Base-by-base conservation (phyloP, 2,329 filamentous ascomycete genomes). In the Sporothrix curviconia region DNA sequence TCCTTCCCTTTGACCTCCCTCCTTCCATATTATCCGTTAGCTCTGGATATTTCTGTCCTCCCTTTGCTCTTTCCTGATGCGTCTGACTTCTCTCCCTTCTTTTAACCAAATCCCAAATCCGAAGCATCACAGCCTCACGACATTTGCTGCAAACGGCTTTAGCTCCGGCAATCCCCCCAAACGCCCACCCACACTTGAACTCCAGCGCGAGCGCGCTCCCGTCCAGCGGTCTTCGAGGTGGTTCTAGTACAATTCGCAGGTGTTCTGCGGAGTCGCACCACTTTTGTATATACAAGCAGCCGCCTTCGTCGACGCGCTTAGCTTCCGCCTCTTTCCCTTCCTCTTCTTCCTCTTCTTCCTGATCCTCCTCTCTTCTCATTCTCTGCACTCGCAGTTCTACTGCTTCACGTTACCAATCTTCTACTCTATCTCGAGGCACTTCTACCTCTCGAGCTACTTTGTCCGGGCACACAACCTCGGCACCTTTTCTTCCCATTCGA, bases 21-120 rank as follows among this genome's bases (percentile, higher is more conserved):
- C 24, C 34, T 17, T 51, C 22, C 17, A 62, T 63, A 52, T 63
- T 62, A 40, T 63, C 43, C 9, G 54, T 55, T 14, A 12, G n/a
- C n/a, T 14, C 14, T 19, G 34, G 17, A 12, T 39, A 3, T 36
- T 19, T 30, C 5, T 46, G 17, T 15, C 22, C 42, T 36, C 19
- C 19, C 12, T 37, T 24, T 14, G 17, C 14, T 36, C 30, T 34
- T 39, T 22, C 34, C 14, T 36, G 22, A 25, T 25, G 17, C 46
- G 36, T 37, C 32, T n/a, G n/a, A n/a, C n/a, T n/a, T n/a, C n/a
- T n/a, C n/a, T n/a, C n/a, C n/a, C n/a, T n/a, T n/a, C n/a, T n/a
- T n/a, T n/a, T n/a, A n/a, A n/a, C n/a, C n/a, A n/a, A n/a, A n/a
- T n/a, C n/a, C n/a, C n/a, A n/a, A n/a, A n/a, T n/a, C n/a, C 22